Evolutionary conservation across 2,329 filamentous ascomycete species (phyloP), one percentile per base, ranked within the genome.

Genomic region (Epichloe baconii): DNA sequence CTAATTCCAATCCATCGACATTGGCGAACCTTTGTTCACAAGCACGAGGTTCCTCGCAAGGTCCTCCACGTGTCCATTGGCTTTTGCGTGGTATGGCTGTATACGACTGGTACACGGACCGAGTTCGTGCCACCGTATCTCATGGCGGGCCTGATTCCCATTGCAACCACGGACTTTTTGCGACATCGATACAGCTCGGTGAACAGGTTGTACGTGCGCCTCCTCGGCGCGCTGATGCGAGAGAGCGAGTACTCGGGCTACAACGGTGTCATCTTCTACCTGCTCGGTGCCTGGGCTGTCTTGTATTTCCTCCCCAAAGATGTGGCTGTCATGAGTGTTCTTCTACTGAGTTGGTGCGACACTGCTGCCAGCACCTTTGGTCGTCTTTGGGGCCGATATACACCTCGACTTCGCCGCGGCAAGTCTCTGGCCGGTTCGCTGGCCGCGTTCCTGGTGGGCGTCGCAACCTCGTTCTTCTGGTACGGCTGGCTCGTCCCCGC

Each of bases 221-320:
- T 80, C 38, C 71, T 97, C 14, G 93, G 93, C 45, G 88, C 90
- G 0, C 75, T 98, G 59, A 98, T 98, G 93, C 86, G 93, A 50
- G 93, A 98, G 72, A 93, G 86, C 57, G 93, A 98, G 70, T 95
- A 91, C 59, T 77, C 83, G 46, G 88, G 89, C 48, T 98, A 88
- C 76, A 98, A 98, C 65, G 93, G 93, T 49, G 91, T 97, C 58
- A 94, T 98, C 58, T 96, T 87, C 74, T 98, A 97, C 68, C 80
- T 98, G 10, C 78, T 96, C 7, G 93, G 93, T 52, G 84, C 89
- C 31, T 96, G 89, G 82, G 76, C 83, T 35, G 88, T 91, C 15
- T 79, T 97, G 57, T 80, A 80, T 58, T 88, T 88, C 66, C 88
- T 94, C 66, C 88, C 90, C 56, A 98, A 97, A 71, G 93, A 98